Evolutionary conservation across 2,329 filamentous ascomycete genomes (phyloP), one percentile per base, ranked within the genome.

Genomic region (Aspergillus pseudoglaucus): DNA sequence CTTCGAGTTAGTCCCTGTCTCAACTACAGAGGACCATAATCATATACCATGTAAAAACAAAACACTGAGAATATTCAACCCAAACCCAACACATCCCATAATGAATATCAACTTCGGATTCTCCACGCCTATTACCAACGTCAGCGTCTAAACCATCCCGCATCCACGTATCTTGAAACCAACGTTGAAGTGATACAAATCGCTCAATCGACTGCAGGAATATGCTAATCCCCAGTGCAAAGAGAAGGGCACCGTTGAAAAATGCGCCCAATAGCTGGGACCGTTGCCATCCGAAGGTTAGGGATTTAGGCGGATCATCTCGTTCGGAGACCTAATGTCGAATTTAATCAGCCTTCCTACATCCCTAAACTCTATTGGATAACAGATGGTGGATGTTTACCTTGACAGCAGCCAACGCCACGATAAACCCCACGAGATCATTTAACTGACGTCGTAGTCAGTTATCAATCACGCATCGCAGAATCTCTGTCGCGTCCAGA

Each of bases 261-360:
- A 90, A 90, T 18, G 85, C 84, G 4, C 86, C 86, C 0, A 90
- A 72, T 1, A 89, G 65, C n/a, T 80, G 78, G 14, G 85, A 84
- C 27, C 87, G 77, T 48, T 87, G 83, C 85, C 85, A 90, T n/a
- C 86, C 86, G 55, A 87, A 90, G 0, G 85, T 80, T 14, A 87
- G 73, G 8, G 73, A 73, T 51, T 78, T 73, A 0, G 84, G 83
- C 1, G 78, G 78, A 4, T 77, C 67, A 69, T 38, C 75, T 70
- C 53, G 84, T 77, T 17, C 82, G 76, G 48, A 84, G 66, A 82
- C 84, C 57, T 64, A 42, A 3, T 25, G 14, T 42, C 6, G 23
- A 27, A 6, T 3, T 22, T 14, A 23, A 3, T 23, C 18, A 18
- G 9, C 3, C 7, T 38, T 38, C n/a, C 4, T 15, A 17, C 17